Evolutionary conservation across 2,329 filamentous ascomycete species (phyloP).

Genomic region (Trichoderma koningiopsis): DNA sequence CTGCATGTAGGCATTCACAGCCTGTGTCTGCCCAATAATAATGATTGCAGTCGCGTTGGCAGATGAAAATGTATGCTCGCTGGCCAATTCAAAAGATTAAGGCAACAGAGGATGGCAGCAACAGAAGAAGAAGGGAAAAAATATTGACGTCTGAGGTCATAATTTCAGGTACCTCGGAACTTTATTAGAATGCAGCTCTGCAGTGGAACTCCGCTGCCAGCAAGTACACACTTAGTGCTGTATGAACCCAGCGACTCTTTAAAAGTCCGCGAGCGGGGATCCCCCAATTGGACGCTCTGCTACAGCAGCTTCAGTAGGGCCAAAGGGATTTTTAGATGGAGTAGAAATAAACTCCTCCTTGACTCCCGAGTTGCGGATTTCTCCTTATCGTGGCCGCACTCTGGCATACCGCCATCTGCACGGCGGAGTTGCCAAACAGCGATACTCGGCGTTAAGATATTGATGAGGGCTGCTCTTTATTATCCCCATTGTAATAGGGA

Average conservation of each 20-base stretch:
- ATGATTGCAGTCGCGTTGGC: neutral
- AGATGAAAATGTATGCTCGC: neutral
- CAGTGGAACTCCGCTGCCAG: constrained; percentile 13
- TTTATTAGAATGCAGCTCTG: neutral
- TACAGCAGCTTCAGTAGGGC: neutral
- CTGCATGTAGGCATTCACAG: neutral
- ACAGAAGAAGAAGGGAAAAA: neutral
- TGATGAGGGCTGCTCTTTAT: neutral
- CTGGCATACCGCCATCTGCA: neutral
- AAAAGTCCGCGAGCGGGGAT: constrained; percentile 23
- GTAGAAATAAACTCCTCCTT: neutral
- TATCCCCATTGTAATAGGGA: neutral
- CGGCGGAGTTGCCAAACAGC: constrained; percentile 9
- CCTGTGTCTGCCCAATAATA: neutral
- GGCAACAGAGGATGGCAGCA: neutral
- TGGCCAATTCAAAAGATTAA: neutral
- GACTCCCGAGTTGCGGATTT: constrained; percentile 8
- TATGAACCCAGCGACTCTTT: neutral
- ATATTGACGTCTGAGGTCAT: neutral
- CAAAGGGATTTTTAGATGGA: neutral
- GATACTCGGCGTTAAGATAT: neutral
- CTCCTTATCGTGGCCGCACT: neutral
- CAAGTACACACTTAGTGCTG: constrained; percentile 6
- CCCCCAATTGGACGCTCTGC: constrained; percentile 5
- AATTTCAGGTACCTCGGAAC: neutral